Base-by-base conservation (phyloP, 768 basidiomycete species). In the Suillus bovinus region DNA sequence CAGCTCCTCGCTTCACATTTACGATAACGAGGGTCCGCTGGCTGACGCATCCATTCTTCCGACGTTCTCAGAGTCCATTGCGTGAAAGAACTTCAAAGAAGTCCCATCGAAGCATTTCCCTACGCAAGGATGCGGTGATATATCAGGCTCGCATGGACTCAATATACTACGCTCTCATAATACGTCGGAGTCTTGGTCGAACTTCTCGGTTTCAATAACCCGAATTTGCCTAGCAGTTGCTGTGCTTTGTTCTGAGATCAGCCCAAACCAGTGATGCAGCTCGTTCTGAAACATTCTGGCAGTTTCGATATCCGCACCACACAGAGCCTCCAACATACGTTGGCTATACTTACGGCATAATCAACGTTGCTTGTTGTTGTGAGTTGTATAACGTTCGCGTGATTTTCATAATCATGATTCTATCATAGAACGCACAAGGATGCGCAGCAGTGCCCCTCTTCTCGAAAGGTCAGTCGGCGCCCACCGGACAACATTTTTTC, bases 71-170 rank as follows among this genome's bases (percentile, higher is more conserved):
- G 8, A 34, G 53, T 54, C 14, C 53, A 34, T 54, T 36, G 34
- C 34, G 14, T 36, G 50, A 52, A n/a, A n/a, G n/a, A n/a, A n/a
- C n/a, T n/a, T n/a, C n/a, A n/a, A 52, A 34, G 50, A 52, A 52
- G 50, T 31, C 5, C n/a, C n/a, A n/a, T n/a, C n/a, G n/a, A n/a
- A n/a, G n/a, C n/a, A n/a, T n/a, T 16, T 13, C 29, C 17, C 50
- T 52, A 33, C 49, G 31, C 49, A 29, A 16, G 22, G 4, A 55
- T 55, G 36, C 17, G 14, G 54, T 36, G 11, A 38, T 27, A 38
- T 55, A 55, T 55, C 22, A 55, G 27, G 29, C 29, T 20, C 14
- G 20, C 29, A 52, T 52, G 50, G n/a, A 20, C 49, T 52, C 50
- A 33, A n/a, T n/a, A 52, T 29, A 49, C 24, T 16, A 17, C 14